Evolutionary conservation across 495 filamentous ascomycete species (phyloP).

Genomic region (Annulohypoxylon maeteangense): DNA sequence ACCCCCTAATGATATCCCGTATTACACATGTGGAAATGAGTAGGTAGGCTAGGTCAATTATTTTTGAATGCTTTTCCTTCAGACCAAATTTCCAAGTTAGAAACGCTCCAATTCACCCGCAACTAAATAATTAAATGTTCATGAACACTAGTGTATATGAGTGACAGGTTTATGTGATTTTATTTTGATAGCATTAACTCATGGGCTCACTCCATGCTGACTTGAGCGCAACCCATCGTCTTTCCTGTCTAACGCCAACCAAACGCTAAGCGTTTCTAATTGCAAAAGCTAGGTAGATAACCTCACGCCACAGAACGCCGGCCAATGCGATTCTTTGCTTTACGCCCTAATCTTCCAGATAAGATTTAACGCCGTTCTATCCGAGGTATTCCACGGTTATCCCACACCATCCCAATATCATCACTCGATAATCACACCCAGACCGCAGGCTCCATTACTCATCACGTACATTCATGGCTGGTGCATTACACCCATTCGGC

Average conservation of each 20-base stretch:
- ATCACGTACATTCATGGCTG: conserved; percentile 10
- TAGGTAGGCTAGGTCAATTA: neutral
- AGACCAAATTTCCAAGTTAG: neutral
- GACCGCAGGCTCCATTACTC: conserved; percentile 19
- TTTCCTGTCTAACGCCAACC: conserved; percentile 17
- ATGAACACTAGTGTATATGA: neutral
- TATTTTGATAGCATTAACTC: conserved; percentile 1
- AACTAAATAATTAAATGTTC: neutral
- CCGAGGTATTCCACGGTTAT: conserved; percentile 12
- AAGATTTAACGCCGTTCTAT: conserved; percentile 33
- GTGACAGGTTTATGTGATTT: conserved; percentile 6
- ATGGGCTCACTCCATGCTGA: neutral
- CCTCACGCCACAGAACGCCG: conserved; percentile 29
- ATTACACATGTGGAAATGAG: neutral
- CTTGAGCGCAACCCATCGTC: neutral
- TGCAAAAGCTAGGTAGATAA: conserved; percentile 21
- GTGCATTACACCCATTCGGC: neutral
- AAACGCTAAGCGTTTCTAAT: conserved; percentile 1
- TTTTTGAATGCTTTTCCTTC: neutral
- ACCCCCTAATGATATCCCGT: neutral
- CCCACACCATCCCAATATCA: conserved; percentile 6
- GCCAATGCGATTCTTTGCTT: conserved; percentile 28
- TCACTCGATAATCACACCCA: conserved; percentile 20
- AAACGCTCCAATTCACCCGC: neutral
- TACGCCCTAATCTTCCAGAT: conserved; percentile 17